These are phyloP conservation scores for Pythium sp. DNA, from an alignment of 352 stramenopile genomes.

Conservation along the genomic window DNA sequence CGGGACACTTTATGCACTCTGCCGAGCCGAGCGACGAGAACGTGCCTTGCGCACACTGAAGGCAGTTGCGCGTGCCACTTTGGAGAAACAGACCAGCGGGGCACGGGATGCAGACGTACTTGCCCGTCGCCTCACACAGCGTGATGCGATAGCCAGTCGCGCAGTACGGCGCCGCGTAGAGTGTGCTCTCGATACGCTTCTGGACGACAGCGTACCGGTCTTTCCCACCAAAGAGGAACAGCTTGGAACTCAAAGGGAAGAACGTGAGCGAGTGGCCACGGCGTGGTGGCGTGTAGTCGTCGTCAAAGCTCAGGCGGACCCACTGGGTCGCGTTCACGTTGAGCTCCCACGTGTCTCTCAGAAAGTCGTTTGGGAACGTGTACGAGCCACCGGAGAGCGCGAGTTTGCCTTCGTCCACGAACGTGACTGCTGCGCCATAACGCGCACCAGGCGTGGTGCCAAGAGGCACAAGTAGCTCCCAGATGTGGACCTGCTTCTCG, in stretches of 20 bases:
- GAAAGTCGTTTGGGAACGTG: conserved; percentile 73
- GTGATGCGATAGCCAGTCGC: conserved; percentile 46
- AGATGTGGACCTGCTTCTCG: conserved; percentile 46
- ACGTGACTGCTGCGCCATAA: conserved; percentile 49
- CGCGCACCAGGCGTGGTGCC: conserved; percentile 51
- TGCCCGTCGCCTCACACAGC: conserved; percentile 39
- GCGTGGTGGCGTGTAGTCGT: conserved; percentile 46
- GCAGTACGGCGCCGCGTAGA: conserved; percentile 56
- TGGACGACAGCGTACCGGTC: conserved; percentile 59
- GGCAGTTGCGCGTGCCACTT: conserved; percentile 50
- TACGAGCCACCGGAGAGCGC: conserved; percentile 62
- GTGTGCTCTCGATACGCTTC: conserved; percentile 47
- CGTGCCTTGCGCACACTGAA: conserved; percentile 37
- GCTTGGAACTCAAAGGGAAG: conserved; percentile 22
- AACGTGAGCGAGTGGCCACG: conserved; percentile 56
- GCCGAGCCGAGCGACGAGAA: conserved; percentile 42
- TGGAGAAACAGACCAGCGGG: conserved; percentile 52
- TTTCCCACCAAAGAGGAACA: conserved; percentile 63
- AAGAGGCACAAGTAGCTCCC: conserved; percentile 49
- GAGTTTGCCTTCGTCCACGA: conserved; percentile 61
- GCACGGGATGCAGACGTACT: conserved; percentile 69
- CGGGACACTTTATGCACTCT: conserved; percentile 42
- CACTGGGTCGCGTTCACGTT: conserved; percentile 69
- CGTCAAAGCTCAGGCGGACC: conserved; percentile 46
- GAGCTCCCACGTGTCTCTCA: conserved; percentile 68